These are phyloP conservation scores for Mycena venus DNA, from an alignment of 768 basidiomycete species.

Conservation along the genomic window DNA sequence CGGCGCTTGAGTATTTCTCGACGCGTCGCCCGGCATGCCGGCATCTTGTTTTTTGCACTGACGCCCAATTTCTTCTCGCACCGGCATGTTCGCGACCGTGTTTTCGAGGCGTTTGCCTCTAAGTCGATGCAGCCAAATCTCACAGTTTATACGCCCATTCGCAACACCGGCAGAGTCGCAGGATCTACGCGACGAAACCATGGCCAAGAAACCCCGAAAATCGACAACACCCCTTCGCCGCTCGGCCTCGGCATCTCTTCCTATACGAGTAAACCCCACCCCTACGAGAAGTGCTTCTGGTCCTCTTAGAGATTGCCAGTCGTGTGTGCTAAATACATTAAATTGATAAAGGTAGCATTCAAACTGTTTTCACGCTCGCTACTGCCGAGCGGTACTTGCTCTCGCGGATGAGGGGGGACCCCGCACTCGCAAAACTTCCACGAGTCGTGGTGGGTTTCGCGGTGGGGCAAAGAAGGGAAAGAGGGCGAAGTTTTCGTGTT, in stretches of 20 bases:
- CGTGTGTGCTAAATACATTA: conserved; percentile 40
- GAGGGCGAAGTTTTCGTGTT: conserved; percentile 93
- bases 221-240: conserved; percentile 84
- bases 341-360: conserved; percentile 73
- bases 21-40: no score
- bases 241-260: conserved; percentile 86
- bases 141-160: conserved; percentile 7
- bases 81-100: conserved; percentile 4
- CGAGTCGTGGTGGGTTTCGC: conserved; percentile 85
- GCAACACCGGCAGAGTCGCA: conserved; percentile 17
- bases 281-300: conserved; percentile 86
- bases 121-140: neutral
- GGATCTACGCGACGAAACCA: conserved; percentile 20
- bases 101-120: conserved; percentile 16
- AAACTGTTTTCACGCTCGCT: conserved; percentile 84
- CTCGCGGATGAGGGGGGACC: conserved; percentile 65
- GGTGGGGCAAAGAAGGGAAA: conserved; percentile 67
- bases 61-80: neutral
- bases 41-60: neutral
- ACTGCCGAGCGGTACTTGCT: conserved; percentile 89
- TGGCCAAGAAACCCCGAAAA: conserved; percentile 53
- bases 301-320: conserved; percentile 55
- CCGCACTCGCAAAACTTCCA: conserved; percentile 72
- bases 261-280: conserved; percentile 89
- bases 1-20: no score